Evolutionary conservation across 2,329 filamentous ascomycete species (phyloP), one percentile per base, ranked within the genome.

Genomic region (Aspergillus alliaceus): DNA sequence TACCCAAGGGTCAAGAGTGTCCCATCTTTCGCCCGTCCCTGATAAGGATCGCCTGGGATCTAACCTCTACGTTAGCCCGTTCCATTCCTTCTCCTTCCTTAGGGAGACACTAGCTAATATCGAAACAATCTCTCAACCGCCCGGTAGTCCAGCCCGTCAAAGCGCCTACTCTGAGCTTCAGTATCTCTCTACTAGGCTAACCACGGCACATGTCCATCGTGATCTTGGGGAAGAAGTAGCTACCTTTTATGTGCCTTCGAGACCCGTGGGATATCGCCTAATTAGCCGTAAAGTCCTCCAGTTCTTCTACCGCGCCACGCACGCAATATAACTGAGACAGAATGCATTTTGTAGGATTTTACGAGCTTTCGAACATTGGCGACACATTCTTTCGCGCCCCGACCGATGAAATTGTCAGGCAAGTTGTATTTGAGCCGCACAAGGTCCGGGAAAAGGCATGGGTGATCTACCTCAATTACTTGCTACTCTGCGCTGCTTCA

Each of bases 401-500:
- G 1, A 14, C 52, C 1, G 52, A 54, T 6, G 56, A 59, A 5
- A 8, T 54, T 1, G 22, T 57, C 7, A n/a, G 40, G 15, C 46
- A 60, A 8, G 27, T 62, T 6, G 40, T 62, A 6, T 62, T 60
- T n/a, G 56, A 62, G 9, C 60, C 60, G 24, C 31, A 57, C 9
- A 61, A 53, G 2, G 53, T 62, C 4, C 37, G 25, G 1, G 53
- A 57, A 14, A 62, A 56, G 27, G 60, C 53, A n/a, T 62, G 58
- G 60, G 18, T 62, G 14, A 54, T 62, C 9, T 60, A 32, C n/a
- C 57, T 62, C 35, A 62, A 61, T 40, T 60, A 59, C 34, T 24
- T 59, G 18, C 22, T 61, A 27, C 55, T 62, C n/a, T 31, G 51
- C n/a, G 46, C 29, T 14, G 42, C 49, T 25, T 18, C 54, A 32